A percentile compares a stretch with the other conserved stretches of the same genome.
Conservation (phyloP, 768 basidiomycete species). For the Lactarius hatsudake region DNA sequence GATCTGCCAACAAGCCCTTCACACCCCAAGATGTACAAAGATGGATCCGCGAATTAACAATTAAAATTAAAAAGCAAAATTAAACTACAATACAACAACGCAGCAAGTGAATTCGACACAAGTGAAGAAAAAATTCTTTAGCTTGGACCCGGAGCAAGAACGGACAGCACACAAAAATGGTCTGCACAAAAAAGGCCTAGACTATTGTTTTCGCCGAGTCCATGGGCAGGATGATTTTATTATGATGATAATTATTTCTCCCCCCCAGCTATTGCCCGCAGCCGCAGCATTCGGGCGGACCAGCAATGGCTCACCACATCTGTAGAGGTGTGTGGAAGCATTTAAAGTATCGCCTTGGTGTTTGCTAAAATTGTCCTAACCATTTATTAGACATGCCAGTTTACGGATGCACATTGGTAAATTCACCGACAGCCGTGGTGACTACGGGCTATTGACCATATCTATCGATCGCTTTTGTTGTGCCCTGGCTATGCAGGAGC, state of each 20-base stretch:
- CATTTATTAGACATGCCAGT: no score
- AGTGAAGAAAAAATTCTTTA: neutral
- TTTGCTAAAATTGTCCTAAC: no score
- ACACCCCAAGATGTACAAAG: neutral
- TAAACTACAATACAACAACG: neutral
- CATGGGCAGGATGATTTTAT: neutral
- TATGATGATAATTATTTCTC: neutral
- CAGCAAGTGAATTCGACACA: neutral
- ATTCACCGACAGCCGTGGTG: slow-evolving; percentile 1
- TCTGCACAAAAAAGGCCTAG: neutral
- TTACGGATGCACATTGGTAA: neutral
- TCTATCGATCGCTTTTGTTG: neutral
- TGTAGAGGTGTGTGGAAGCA: no score
- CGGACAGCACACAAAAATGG: neutral
- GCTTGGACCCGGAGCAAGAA: neutral
- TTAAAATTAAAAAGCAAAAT: no score
- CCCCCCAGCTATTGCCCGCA: neutral
- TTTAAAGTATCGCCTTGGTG: no score
- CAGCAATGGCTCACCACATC: neutral
- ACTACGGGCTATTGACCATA: slow-evolving; percentile 2
- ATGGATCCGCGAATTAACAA: neutral
- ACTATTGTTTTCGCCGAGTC: neutral
- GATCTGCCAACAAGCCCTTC: neutral
- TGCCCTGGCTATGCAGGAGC: neutral
- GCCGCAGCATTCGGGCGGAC: neutral